Percentiles rank a stretch among this genome's conserved stretches.
Conservation (phyloP, 208 protist species). For the Leishmania aethiopica region DNA sequence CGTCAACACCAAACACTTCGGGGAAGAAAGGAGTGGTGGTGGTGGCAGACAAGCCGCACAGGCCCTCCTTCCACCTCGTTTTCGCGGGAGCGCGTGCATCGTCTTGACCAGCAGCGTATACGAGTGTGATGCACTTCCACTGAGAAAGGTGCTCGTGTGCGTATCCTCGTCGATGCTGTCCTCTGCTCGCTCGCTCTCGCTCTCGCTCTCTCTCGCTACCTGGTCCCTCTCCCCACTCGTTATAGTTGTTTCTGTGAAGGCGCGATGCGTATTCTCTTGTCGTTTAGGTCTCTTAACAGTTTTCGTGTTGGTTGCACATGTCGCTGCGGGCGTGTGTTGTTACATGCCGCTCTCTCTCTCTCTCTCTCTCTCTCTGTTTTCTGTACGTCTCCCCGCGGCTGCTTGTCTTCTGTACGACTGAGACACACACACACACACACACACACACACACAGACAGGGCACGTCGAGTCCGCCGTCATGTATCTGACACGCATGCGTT, state of each 20-base stretch:
- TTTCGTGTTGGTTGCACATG: background rate
- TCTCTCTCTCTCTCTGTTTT: background rate
- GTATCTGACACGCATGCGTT: background rate
- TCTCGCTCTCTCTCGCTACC: no score
- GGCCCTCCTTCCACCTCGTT: background rate
- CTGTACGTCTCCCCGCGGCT: background rate
- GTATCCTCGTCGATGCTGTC: background rate
- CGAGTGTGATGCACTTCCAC: background rate
- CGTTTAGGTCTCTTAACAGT: background rate
- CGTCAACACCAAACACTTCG: no score
- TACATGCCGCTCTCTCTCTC: background rate
- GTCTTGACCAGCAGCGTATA: background rate
- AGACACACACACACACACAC: background rate
- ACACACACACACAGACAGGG: background rate
- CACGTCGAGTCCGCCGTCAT: background rate
- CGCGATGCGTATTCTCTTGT: background rate
- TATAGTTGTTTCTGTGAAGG: background rate
- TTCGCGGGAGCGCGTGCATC: background rate
- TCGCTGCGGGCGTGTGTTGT: no score
- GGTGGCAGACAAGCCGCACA: background rate
- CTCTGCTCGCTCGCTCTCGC: no score
- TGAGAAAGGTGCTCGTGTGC: background rate
- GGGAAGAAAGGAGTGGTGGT: background rate
- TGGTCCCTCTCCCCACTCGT: no score
- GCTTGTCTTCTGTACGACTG: background rate